Evolutionary conservation across 441 rosid species (phyloP), one percentile per base, ranked within the genome.

Genomic region (Populus hybrid): DNA sequence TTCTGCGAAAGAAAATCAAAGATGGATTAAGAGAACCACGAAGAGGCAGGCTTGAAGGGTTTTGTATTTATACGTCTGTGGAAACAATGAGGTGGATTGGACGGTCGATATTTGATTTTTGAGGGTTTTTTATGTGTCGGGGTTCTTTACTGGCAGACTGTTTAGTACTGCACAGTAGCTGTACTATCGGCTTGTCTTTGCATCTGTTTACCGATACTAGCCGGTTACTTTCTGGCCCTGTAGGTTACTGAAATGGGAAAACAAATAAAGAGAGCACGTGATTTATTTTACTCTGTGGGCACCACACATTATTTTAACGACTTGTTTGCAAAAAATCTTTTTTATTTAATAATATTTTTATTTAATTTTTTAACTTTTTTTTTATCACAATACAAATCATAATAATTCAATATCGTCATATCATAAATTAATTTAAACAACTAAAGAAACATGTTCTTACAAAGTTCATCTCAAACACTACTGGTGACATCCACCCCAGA

Each of bases 21-120:
- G 71, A 76, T 59, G 79, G 89, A 87, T 87, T n/a, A n/a, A n/a
- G 88, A 87, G 91, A 78, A 90, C 87, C 84, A 77, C 34, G 76
- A 84, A 87, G 86, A 81, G 85, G 84, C 82, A 65, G 28, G 73
- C 50, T 57, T 8, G 23, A 64, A 7, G 70, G 3, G 1, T n/a
- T n/a, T n/a, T 6, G 28, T 24, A 69, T 67, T 73, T 35, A 69
- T 79, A 76, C 21, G 18, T 67, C 65, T 24, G 32, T 35, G 81
- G n/a, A n/a, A 57, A 5, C 63, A 23, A 18, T 21, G 46, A 23
- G 32, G 18, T 38, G 14, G 8, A 68, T 70, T 79, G 65, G 67
- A 86, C 85, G 87, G 85, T 76, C 34, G 14, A 0, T 83, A 84
- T 88, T 79, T 28, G 38, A 4, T 36, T 1, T 16, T 30, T 30